Conservation (phyloP, 2,329 filamentous ascomycete species). For the Geosmithia putterillii region DNA sequence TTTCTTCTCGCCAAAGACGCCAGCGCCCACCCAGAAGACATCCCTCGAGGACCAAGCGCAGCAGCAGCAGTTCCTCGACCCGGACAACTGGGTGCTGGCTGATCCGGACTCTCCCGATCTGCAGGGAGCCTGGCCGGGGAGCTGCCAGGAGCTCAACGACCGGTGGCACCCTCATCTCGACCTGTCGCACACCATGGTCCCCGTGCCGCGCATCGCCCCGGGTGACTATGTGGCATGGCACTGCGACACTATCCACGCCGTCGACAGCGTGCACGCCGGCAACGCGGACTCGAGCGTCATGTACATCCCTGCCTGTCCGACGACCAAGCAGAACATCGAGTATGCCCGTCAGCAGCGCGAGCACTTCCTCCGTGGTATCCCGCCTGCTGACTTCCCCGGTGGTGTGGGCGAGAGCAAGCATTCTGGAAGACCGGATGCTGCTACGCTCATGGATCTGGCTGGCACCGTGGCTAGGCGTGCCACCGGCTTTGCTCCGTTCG, state of each 20-base stretch:
- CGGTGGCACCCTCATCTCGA: conserved; percentile 57
- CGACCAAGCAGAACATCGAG: conserved; percentile 28
- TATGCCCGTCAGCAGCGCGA: conserved; percentile 28
- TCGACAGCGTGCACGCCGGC: conserved; percentile 35
- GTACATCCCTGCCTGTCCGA: conserved; percentile 26
- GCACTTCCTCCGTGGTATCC: conserved; percentile 25
- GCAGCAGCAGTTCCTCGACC: conserved; percentile 24
- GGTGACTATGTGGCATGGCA: conserved; percentile 71
- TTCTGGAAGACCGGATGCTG: conserved; percentile 19
- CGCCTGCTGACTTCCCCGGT: conserved; percentile 25
- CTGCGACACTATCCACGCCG: conserved; percentile 57
- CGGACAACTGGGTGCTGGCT: conserved; percentile 44
- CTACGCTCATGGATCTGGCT: conserved; percentile 24
- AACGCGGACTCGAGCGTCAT: conserved; percentile 16
- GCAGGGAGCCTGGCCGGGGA: conserved; percentile 56
- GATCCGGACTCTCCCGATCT: conserved; percentile 33
- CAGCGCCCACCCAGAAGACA: no score
- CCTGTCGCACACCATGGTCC: conserved; percentile 52
- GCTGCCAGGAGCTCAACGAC: conserved; percentile 54
- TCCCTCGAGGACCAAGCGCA: no score
- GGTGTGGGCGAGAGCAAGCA: conserved; percentile 20
- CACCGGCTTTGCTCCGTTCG: conserved; percentile 28
- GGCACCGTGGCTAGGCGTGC: conserved; percentile 23
- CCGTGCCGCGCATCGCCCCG: conserved; percentile 54
- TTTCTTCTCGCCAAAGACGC: conserved; percentile 45